Base-by-base conservation (phyloP, 345 rosid species). In the Eucalyptus sp. region DNA sequence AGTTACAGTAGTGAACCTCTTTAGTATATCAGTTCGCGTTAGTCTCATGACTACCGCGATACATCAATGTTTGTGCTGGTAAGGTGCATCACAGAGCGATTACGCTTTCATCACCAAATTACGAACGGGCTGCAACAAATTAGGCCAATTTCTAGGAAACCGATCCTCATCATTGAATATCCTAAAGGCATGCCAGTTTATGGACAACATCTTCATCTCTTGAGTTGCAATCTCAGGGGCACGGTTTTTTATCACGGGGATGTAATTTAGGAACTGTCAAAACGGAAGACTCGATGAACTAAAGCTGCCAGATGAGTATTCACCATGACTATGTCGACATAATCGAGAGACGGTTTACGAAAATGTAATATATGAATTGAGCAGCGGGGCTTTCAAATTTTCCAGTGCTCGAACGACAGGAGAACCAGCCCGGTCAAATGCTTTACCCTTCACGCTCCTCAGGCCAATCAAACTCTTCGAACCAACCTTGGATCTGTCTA, bases 1-100 rank as follows among this genome's bases (percentile, higher is more conserved):
- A 31, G 79, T 44, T 91, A 85, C 89, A 89, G 50, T 89, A 88
- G 52, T 80, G 62, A 43, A 85, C 10, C 50, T 52, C 50, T 29
- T 58, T 22, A 16, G 64, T 66, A 33, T 92, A 89, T 68, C 88
- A 48, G 90, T 86, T 88, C 81, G 87, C 48, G 84, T 89, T 87
- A 68, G 97, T 95, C 92, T 96, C 99, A 20, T 20, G 27, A 10
- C 29, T 41, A 3, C 48, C 0, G 4, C 4, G 48, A 41, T 76
- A 37, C 1, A 76, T 76, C 83, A 41, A 76, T 41, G 48, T 41
- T 76, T 17, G 27, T 37, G 13, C 46, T 76, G 83, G 43, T 76
- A 41, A 76, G 48, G 48, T 37, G 48, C 83, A 20, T 76, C 29
- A 2, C 48, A 22, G 46, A 76, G 83, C 27, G 0, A 76, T 3